Evolutionary conservation across 805 yeast species (phyloP).

Genomic region (Torulaspora indica): DNA sequence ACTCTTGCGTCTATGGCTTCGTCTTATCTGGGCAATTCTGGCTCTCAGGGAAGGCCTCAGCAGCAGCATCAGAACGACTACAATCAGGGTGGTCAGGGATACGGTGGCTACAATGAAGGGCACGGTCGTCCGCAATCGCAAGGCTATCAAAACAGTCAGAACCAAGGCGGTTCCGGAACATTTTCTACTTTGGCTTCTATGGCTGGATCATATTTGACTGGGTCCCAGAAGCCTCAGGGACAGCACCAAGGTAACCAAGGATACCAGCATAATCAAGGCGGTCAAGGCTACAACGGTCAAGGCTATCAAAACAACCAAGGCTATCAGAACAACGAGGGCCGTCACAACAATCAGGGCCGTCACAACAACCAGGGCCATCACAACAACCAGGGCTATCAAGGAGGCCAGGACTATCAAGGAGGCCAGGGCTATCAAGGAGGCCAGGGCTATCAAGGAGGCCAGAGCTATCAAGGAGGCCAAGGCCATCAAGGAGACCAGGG

Average conservation of each 20-base stretch:
- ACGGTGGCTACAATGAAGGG: conserved; percentile 4
- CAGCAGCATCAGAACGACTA: neutral
- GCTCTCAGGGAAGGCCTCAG: neutral
- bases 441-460: conserved; percentile 1
- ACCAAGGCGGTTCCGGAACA: conserved; percentile 7
- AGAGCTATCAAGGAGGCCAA: conserved; percentile 1
- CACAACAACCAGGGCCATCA: conserved; percentile 4
- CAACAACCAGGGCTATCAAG: conserved; percentile 5
- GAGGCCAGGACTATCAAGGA: neutral
- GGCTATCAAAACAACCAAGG: conserved; percentile 5
- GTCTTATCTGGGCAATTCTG: conserved; percentile 12
- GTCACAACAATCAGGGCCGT: neutral
- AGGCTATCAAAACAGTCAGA: neutral
- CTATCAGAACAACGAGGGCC: neutral
- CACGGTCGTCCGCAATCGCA: conserved; percentile 2
- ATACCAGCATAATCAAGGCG: conserved; percentile 6
- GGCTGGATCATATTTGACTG: conserved; percentile 12
- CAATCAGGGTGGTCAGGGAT: conserved; percentile 2
- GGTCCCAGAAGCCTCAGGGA: conserved; percentile 9
- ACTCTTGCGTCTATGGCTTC: conserved; percentile 24
- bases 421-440: conserved; percentile 3
- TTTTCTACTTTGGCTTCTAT: conserved; percentile 9
- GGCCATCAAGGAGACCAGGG: neutral
- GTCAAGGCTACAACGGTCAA: conserved; percentile 5
- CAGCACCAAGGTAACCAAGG: conserved; percentile 10